A percentile compares a stretch with the other conserved stretches of the same genome.
These are phyloP conservation scores for Castanospermum australe DNA, from an alignment of 306 rosid species.

Conservation along the genomic window DNA sequence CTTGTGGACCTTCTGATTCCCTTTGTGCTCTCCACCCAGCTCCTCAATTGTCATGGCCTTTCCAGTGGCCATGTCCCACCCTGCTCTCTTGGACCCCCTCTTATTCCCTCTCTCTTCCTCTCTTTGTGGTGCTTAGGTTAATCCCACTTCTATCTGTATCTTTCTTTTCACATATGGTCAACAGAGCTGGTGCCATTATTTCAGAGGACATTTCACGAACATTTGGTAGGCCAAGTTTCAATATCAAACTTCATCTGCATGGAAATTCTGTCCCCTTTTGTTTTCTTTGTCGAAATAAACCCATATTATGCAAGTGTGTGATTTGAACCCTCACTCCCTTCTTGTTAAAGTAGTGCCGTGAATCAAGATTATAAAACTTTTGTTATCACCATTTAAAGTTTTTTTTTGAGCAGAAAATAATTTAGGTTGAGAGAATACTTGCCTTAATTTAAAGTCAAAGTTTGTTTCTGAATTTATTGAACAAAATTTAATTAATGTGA, in stretches of 20 bases:
- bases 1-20: slow-evolving; percentile 31
- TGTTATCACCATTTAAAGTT: slow-evolving; percentile 6
- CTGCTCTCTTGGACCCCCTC: not conserved
- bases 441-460: too few species aligned
- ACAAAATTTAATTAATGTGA: too few species aligned
- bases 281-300: not conserved
- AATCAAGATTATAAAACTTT: too few species aligned
- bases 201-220: slow-evolving; percentile 15
- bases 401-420: too few species aligned
- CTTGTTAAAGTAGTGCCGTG: not conserved
- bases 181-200: slow-evolving; percentile 10
- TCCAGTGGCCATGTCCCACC: slow-evolving; percentile 30
- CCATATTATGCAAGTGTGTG: not conserved
- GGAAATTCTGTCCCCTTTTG: slow-evolving; percentile 2
- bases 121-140: not conserved
- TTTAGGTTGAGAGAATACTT: too few species aligned
- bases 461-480: too few species aligned
- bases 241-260: slow-evolving; percentile 2
- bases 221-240: slow-evolving; percentile 19
- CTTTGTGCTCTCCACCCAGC: slow-evolving; percentile 26
- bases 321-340: slow-evolving; percentile 1
- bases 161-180: slow-evolving; percentile 10
- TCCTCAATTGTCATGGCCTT: slow-evolving; percentile 41
- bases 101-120: not conserved
- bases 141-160: not conserved